Percentiles rank a stretch among this genome's conserved stretches.
Evolutionary conservation across 208 protist genomes (phyloP).

Genomic region (Wallacemonas sp.): DNA sequence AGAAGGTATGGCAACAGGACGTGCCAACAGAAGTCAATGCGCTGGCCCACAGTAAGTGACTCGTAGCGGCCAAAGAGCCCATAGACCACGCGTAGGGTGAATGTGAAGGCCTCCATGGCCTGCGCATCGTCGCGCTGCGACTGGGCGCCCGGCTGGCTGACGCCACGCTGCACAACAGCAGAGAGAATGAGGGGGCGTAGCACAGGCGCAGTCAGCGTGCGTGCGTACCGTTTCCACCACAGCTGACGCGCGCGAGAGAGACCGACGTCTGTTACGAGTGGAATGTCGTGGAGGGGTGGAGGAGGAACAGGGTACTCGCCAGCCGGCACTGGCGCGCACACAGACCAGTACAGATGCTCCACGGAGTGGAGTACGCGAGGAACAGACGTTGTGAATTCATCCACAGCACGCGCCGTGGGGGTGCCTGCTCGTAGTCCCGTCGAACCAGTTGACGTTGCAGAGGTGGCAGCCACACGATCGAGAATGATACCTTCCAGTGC

Average conservation of each 20-base stretch:
- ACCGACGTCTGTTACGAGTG: conserved; percentile 3
- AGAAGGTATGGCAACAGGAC: background rate
- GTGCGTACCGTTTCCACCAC: conserved; percentile 5
- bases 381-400: conserved; percentile 8
- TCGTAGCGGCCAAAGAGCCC: background rate
- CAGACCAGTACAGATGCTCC: conserved; percentile 10
- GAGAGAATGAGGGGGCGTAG: conserved; percentile 9
- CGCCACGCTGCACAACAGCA: background rate
- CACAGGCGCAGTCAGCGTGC: background rate
- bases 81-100: conserved; percentile 4
- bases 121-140: background rate
- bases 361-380: background rate
- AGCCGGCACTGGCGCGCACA: background rate
- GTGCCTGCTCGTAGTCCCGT: too few species aligned
- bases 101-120: background rate
- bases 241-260: background rate
- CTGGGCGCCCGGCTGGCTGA: background rate
- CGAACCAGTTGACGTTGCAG: background rate
- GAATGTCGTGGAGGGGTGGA: conserved; percentile 1
- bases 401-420: too few species aligned
- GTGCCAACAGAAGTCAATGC: background rate
- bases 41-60: background rate
- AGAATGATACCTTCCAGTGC: background rate
- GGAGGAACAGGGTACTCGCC: background rate
- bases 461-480: background rate